Conservation (phyloP, 176 grass and related monocot genomes). For the Cenchrus americanus region DNA sequence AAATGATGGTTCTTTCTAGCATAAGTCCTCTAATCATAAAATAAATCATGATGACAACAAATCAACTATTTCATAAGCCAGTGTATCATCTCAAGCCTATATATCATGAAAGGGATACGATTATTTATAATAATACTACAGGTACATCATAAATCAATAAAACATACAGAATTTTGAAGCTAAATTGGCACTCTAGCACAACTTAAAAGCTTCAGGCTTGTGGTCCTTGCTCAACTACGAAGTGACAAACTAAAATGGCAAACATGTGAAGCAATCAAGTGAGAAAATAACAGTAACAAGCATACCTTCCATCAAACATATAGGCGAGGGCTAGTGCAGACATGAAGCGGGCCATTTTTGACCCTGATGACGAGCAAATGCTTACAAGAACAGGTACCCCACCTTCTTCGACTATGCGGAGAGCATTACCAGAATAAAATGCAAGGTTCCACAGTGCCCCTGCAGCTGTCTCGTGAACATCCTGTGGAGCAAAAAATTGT, state of each 20-base stretch:
- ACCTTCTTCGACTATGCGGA: conserved; percentile 94
- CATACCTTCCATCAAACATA: conserved; percentile 99
- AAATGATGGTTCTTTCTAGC: not conserved
- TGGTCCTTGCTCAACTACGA: conserved; percentile 7
- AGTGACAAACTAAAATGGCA: not conserved
- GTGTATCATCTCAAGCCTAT: not conserved
- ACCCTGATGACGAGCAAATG: conserved; percentile 88
- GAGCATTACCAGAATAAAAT: conserved; percentile 91
- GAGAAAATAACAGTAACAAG: not conserved
- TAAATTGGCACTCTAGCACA: not conserved
- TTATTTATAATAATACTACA: not conserved
- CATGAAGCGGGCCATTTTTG: conserved; percentile 99
- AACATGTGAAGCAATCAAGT: conserved; percentile 6
- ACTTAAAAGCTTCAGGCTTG: not conserved
- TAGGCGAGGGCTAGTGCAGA: conserved; percentile 95
- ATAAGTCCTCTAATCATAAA: conserved; percentile 23
- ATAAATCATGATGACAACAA: conserved; percentile 7
- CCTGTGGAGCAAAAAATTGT: conserved; percentile 52
- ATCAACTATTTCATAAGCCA: conserved; percentile 26
- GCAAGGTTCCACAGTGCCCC: conserved; percentile 99
- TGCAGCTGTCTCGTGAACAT: conserved; percentile 99
- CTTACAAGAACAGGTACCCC: conserved; percentile 90
- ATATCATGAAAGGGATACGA: not conserved
- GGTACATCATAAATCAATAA: conserved; percentile 15
- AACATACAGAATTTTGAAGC: conserved; percentile 10